Conservation (phyloP, 192 early-diverging fungal species). For the Podila verticillata region DNA sequence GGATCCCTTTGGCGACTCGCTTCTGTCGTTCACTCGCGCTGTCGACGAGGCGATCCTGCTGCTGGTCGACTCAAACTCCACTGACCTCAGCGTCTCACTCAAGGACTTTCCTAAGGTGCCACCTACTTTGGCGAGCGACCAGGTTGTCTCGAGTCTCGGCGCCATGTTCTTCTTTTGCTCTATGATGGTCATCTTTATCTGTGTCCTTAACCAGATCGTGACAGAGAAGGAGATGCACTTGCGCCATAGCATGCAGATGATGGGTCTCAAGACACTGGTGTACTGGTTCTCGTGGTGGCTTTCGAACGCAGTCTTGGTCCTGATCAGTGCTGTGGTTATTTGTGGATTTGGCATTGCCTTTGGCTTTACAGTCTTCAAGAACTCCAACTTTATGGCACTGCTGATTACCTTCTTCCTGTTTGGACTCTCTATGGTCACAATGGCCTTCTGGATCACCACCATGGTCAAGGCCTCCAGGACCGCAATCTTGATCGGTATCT, state of each 20-base stretch:
- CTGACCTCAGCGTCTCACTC: conserved; percentile 57
- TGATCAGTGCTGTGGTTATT: conserved; percentile 68
- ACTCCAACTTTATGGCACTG: conserved; percentile 66
- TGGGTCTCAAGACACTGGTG: conserved; percentile 74
- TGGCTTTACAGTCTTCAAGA: conserved; percentile 68
- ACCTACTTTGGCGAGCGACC: conserved; percentile 58
- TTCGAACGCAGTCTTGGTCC: conserved; percentile 62
- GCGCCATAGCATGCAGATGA: conserved; percentile 79
- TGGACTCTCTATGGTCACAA: conserved; percentile 76
- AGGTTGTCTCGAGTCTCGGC: conserved; percentile 67
- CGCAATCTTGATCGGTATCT: conserved; percentile 79
- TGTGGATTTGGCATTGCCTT: conserved; percentile 68
- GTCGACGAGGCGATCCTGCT: conserved; percentile 74
- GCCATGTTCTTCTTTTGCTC: conserved; percentile 67
- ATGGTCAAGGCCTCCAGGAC: conserved; percentile 68
- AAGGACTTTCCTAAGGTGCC: conserved; percentile 80
- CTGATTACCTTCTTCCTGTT: conserved; percentile 77
- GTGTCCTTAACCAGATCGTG: conserved; percentile 73
- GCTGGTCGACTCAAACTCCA: conserved; percentile 25
- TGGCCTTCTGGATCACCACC: conserved; percentile 77
- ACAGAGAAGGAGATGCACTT: conserved; percentile 78
- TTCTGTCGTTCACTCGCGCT: conserved; percentile 68
- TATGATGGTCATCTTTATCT: conserved; percentile 66
- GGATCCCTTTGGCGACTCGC: conserved; percentile 69
- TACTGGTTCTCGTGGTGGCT: conserved; percentile 78